Base-by-base conservation (phyloP, 164 flowering plant species). In the Pachysandra terminalis region DNA sequence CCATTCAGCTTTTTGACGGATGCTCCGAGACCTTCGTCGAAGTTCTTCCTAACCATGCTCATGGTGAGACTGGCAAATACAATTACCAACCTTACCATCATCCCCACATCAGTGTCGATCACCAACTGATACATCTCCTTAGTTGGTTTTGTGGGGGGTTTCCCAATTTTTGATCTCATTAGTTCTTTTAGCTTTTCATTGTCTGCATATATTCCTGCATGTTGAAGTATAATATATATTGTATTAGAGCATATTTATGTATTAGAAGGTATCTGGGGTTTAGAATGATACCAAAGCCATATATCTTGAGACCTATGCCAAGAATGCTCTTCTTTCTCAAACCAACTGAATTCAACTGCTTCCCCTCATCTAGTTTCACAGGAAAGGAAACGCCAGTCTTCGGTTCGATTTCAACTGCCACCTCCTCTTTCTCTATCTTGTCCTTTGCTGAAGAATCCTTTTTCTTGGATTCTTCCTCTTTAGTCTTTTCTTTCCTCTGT, bases 1-100 rank as follows among this genome's bases (percentile, higher is more conserved):
- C n/a, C n/a, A n/a, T n/a, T n/a, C n/a, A 85, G 83, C 62, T 84
- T 86, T 68, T 86, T 85, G 51, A 86, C 77, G 40, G 89, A 66
- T 49, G 80, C 82, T 68, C 81, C 87, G 0, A 86, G 82, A 49
- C 82, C 79, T 79, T n/a, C n/a, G n/a, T n/a, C n/a, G n/a, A n/a
- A n/a, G n/a, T n/a, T n/a, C n/a, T n/a, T n/a, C n/a, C n/a, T 82
- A 86, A 86, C 84, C 88, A 81, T 76, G 76, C 63, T 81, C 89
- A 86, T 85, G 21, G 86, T 82, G 53, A 86, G 81, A 45, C 70
- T 21, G 13, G 82, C 70, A 68, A 62, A 80, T 15, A 81, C 83
- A 0, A 89, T 81, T 24, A 83, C 85, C 81, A 84, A 13, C 58
- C 83, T 83, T 49, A 86, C 78, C 74, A 66, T 73, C 83, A 84